These are phyloP conservation scores for Macrophomina pseudophaseolina DNA, from an alignment of 2,329 filamentous ascomycete genomes.

Conservation along the genomic window DNA sequence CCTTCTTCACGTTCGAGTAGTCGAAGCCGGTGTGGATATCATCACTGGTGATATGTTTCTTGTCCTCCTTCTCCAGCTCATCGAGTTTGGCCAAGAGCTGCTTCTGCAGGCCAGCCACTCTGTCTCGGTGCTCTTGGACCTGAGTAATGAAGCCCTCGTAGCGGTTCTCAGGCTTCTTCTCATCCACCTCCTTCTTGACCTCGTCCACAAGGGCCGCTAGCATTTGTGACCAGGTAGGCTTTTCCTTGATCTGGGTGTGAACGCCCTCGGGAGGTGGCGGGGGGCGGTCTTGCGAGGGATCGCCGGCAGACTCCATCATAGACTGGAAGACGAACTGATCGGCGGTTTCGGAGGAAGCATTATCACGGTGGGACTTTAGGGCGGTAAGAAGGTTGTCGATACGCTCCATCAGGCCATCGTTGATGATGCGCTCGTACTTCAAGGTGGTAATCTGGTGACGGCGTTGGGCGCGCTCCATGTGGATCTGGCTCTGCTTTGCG, in stretches of 20 bases:
- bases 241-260: slow-evolving; percentile 73
- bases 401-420: slow-evolving; percentile 84
- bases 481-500: slow-evolving; percentile 96
- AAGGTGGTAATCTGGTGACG: slow-evolving; percentile 87
- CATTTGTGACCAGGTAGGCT: slow-evolving; percentile 93
- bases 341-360: slow-evolving; percentile 62
- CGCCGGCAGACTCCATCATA: slow-evolving; percentile 79
- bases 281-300: slow-evolving; percentile 73
- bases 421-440: slow-evolving; percentile 91
- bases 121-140: slow-evolving; percentile 74
- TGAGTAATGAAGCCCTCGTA: slow-evolving; percentile 80
- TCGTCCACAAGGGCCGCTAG: slow-evolving; percentile 95
- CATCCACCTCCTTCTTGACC: slow-evolving; percentile 84
- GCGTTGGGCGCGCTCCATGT: slow-evolving; percentile 84
- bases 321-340: slow-evolving; percentile 84
- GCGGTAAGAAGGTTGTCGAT: slow-evolving; percentile 79
- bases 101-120: slow-evolving; percentile 78
- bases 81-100: slow-evolving; percentile 76
- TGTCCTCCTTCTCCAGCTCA: slow-evolving; percentile 83
- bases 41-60: slow-evolving; percentile 92
- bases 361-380: slow-evolving; percentile 72
- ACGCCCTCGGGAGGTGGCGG: slow-evolving; percentile 81
- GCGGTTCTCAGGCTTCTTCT: slow-evolving; percentile 69
- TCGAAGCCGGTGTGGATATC: slow-evolving; percentile 88
- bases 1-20: slow-evolving; percentile 72